phyloP scores from a whole-genome alignment of 2,329 filamentous ascomycete genomes.

The Zopfia rhizophila region DNA sequence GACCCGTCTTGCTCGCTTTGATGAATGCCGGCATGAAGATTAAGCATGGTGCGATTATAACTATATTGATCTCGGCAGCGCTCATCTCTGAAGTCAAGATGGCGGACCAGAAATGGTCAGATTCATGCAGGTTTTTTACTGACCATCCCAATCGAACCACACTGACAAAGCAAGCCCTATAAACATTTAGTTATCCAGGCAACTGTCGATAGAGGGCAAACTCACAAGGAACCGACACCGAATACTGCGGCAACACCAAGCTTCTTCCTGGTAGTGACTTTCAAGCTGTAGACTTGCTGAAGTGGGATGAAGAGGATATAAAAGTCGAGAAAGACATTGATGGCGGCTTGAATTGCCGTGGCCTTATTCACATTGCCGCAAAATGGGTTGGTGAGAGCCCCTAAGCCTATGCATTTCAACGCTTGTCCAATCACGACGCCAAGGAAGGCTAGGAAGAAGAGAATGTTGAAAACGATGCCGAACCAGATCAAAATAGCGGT shows the following conservation, averaged over 20 bases:
- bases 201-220: background rate
- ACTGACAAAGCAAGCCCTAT: slow-evolving; percentile 8
- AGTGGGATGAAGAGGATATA: slow-evolving; percentile 18
- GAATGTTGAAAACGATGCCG: slow-evolving; percentile 3
- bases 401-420: background rate
- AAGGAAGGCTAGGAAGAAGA: slow-evolving; percentile 7
- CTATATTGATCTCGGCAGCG: background rate
- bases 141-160: slow-evolving; percentile 1
- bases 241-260: slow-evolving; percentile 11
- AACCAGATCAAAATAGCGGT: slow-evolving; percentile 1
- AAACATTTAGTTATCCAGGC: background rate
- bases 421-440: slow-evolving; percentile 3
- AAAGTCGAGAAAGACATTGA: slow-evolving; percentile 17
- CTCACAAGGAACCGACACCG: slow-evolving; percentile 10
- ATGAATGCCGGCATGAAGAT: background rate
- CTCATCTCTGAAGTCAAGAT: background rate
- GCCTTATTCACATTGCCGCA: slow-evolving; percentile 1
- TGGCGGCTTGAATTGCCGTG: slow-evolving; percentile 9
- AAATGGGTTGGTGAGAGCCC: background rate
- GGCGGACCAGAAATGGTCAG: background rate
- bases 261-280: slow-evolving; percentile 3
- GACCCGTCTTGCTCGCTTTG: background rate
- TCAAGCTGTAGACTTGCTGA: background rate
- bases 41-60: background rate
- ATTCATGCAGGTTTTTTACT: background rate